Evolutionary conservation across 768 basidiomycete genomes (phyloP).

Genomic region (Punctularia strigosozonata): DNA sequence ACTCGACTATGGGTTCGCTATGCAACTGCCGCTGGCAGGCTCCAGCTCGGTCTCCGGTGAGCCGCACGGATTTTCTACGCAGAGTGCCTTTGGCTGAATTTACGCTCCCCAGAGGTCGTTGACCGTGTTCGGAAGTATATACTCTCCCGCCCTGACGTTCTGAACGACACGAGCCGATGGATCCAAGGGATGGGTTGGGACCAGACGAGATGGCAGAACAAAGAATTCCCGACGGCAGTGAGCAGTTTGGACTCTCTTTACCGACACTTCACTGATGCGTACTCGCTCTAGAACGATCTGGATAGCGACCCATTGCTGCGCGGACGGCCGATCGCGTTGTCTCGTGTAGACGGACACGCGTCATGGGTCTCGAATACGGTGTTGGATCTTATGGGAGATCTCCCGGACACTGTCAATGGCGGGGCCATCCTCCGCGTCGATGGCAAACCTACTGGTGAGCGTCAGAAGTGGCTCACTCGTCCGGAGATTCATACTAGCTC

Average conservation of each 20-base stretch:
- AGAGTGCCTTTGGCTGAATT: background rate
- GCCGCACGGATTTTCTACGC: conserved; percentile 1
- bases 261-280: background rate
- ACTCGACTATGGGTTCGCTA: conserved; percentile 60
- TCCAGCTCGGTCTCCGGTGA: conserved; percentile 49
- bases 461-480: too few relatives aligned
- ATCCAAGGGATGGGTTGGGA: conserved; percentile 91
- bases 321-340: conserved; percentile 61
- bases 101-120: conserved; percentile 40
- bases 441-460: conserved; percentile 59
- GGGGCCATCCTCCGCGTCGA: conserved; percentile 60
- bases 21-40: conserved; percentile 50
- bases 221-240: conserved; percentile 65
- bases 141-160: conserved; percentile 40
- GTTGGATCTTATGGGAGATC: conserved; percentile 45
- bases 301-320: conserved; percentile 55
- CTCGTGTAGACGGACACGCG: conserved; percentile 76
- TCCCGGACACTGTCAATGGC: conserved; percentile 58
- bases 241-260: conserved; percentile 8
- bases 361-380: conserved; percentile 75
- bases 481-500: background rate
- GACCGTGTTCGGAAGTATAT: conserved; percentile 50
- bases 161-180: conserved; percentile 47
- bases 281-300: conserved; percentile 47
- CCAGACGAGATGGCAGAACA: conserved; percentile 63